Evolutionary conservation across 2,329 filamentous ascomycete species (phyloP), one percentile per base, ranked within the genome.

Genomic region (Aspergillus pseudoglaucus): DNA sequence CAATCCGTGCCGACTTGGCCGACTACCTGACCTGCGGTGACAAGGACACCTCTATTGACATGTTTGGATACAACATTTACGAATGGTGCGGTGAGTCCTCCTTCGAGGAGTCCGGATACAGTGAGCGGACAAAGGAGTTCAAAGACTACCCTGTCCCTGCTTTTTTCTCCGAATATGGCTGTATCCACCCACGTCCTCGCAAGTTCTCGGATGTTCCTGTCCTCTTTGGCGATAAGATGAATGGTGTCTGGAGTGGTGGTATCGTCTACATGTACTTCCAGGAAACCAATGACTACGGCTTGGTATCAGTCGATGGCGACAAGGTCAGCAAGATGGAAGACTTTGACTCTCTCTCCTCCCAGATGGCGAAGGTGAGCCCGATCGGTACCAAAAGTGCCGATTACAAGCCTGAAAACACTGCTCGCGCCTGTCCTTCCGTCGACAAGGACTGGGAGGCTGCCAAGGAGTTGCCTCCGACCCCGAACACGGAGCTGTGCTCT

Each of bases 21-120:
- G 75, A 89, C 66, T 98, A 95, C 80, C 96, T 98, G 76, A 90
- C 95, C 79, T 98, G 93, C 66, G 88, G 90, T 48, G 57, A 63
- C 51, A 70, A 81, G 52, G 73, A 76, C 7, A 71, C 73, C 63
- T 70, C 86, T 52, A 95, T 97, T 57, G 93, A 98, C 73, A 97
- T 94, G 78, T 98, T 90, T 88, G 93, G 93, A 50, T 97, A 97
- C 85, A 98, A 98, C 79, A 95, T 97, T 75, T 98, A 98, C 80
- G 95, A 90, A 46, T 98, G 93, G 93, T 98, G 93, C 69, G 93
- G 91, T 59, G 70, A 90, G 59, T 95, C 88, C 64, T 82, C 76
- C 61, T 93, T 86, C 75, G 64, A 76, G 32, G 65, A 77, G 50
- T 96, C 93, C 3, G 88, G 89, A 47, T 98, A 90, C 73, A 77